phyloP scores from a whole-genome alignment of 2,329 filamentous ascomycete species.

The Colletotrichum scovillei region DNA sequence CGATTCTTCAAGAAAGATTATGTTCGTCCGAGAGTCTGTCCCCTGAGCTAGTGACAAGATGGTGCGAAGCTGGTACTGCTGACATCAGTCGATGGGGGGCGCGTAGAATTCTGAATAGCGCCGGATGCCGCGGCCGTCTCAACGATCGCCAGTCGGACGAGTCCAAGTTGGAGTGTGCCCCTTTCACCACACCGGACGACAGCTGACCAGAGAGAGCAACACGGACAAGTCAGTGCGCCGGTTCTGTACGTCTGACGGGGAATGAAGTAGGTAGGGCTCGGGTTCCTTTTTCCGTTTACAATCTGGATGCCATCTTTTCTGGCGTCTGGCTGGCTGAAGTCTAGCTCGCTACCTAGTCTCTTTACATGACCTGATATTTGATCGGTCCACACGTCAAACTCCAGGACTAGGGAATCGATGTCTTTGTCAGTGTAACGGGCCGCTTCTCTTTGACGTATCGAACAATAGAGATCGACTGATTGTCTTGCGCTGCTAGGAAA shows the following conservation, averaged over 20 bases:
- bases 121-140: background rate
- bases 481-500: background rate
- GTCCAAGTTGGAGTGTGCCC: background rate
- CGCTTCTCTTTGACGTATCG: background rate
- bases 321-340: background rate
- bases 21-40: background rate
- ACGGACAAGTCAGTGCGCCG: background rate
- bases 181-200: background rate
- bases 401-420: background rate
- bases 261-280: background rate
- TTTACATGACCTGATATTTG: background rate
- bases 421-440: background rate
- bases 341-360: background rate
- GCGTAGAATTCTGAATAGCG: background rate
- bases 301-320: background rate
- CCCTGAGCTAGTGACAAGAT: slow-evolving; percentile 8
- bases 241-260: background rate
- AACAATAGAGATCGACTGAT: background rate
- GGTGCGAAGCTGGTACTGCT: background rate
- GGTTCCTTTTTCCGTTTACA: background rate
- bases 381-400: background rate
- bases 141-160: background rate
- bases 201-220: background rate
- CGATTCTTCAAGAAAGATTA: background rate
- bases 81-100: background rate